phyloP scores from a whole-genome alignment of 2,329 filamentous ascomycete species.

The Trichoderma semiorbis region DNA sequence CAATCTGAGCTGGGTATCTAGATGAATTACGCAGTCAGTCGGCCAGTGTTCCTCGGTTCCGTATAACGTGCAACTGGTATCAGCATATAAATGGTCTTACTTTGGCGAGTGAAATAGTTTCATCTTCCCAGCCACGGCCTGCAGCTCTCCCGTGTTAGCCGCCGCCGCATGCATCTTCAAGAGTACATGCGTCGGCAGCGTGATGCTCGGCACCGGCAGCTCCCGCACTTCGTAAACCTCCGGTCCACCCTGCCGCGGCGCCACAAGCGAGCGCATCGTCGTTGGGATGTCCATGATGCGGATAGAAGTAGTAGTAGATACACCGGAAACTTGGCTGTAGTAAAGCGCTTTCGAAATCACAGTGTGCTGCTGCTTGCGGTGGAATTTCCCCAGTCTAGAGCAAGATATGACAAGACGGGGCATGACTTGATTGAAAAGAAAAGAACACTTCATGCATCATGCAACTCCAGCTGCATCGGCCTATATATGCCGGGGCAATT shows the following conservation, averaged over 20 bases:
- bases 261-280: conserved; percentile 44
- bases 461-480: neutral
- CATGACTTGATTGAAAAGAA: neutral
- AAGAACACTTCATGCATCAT: neutral
- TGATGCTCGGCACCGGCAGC: conserved; percentile 44
- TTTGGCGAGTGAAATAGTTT: neutral
- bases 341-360: neutral
- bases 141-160: conserved; percentile 36
- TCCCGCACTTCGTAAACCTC: conserved; percentile 38
- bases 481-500: neutral
- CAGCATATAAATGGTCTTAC: neutral
- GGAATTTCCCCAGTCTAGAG: neutral
- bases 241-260: conserved; percentile 38
- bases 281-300: conserved; percentile 32
- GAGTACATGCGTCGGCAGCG: conserved; percentile 41
- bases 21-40: neutral
- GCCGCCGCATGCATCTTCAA: conserved; percentile 37
- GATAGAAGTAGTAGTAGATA: neutral
- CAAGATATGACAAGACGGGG: neutral
- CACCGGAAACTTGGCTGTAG: neutral
- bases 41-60: conserved; percentile 11
- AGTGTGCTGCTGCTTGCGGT: neutral
- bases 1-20: conserved; percentile 27
- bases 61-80: neutral
- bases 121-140: conserved; percentile 18